Percentiles rank a stretch among this genome's conserved stretches.
These are phyloP conservation scores for Aspergillus ostianus DNA, from an alignment of 495 filamentous ascomycete species.

Conservation along the genomic window DNA sequence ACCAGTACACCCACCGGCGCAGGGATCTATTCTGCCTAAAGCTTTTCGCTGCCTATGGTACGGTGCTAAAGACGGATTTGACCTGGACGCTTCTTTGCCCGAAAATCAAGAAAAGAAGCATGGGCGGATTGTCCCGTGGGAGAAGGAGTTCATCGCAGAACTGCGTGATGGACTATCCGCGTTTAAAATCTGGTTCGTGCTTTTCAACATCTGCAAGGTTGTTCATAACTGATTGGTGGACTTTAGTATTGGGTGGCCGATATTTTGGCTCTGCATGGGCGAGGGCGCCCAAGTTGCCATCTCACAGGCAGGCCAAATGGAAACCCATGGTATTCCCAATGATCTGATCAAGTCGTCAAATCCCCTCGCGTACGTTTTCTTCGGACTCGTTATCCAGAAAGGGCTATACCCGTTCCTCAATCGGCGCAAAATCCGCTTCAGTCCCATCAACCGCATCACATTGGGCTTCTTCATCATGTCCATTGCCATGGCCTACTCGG, in stretches of 20 bases:
- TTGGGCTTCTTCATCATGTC: slow-evolving; percentile 45
- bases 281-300: slow-evolving; percentile 50
- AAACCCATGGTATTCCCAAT: slow-evolving; percentile 20
- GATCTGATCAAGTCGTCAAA: not conserved
- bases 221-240: not conserved
- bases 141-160: slow-evolving; percentile 51
- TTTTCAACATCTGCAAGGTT: not conserved
- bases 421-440: slow-evolving; percentile 36
- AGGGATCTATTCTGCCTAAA: slow-evolving; percentile 42
- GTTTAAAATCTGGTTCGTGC: slow-evolving; percentile 42
- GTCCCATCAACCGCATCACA: slow-evolving; percentile 51
- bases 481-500: slow-evolving; percentile 48
- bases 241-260: slow-evolving; percentile 23
- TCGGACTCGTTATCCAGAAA: slow-evolving; percentile 43
- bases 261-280: slow-evolving; percentile 29
- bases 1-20: slow-evolving; percentile 37
- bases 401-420: slow-evolving; percentile 45
- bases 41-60: slow-evolving; percentile 29
- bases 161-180: slow-evolving; percentile 24
- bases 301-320: slow-evolving; percentile 55
- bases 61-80: slow-evolving; percentile 23
- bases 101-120: slow-evolving; percentile 23
- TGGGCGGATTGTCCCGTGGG: slow-evolving; percentile 25
- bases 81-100: slow-evolving; percentile 26
- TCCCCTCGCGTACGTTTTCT: not conserved